phyloP scores from a whole-genome alignment of 805 yeast genomes.

The Sugiyamaella americana region DNA sequence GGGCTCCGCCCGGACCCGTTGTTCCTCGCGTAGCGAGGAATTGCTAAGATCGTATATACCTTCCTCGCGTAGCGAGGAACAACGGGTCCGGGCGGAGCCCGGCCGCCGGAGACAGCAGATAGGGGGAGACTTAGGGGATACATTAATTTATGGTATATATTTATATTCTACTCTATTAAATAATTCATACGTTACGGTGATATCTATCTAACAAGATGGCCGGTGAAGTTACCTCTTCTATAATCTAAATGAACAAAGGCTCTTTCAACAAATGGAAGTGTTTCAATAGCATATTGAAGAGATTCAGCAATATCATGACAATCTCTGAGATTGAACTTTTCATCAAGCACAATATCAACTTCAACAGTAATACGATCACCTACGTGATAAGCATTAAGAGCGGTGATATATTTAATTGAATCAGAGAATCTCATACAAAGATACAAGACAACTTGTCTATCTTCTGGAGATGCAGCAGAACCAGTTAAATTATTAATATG shows the following conservation, averaged over 20 bases:
- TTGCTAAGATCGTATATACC: too few relatives aligned
- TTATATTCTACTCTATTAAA: too few relatives aligned
- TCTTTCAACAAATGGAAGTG: slow-evolving; percentile 69
- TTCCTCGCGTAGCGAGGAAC: too few relatives aligned
- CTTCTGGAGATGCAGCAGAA: slow-evolving; percentile 55
- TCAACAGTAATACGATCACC: slow-evolving; percentile 75
- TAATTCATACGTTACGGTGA: background rate
- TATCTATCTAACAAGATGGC: slow-evolving; percentile 26
- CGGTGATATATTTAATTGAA: slow-evolving; percentile 56
- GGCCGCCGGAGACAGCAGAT: too few relatives aligned
- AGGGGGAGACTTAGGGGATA: too few relatives aligned
- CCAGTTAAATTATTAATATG: slow-evolving; percentile 75
- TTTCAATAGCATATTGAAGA: slow-evolving; percentile 71
- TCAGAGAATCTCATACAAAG: slow-evolving; percentile 64
- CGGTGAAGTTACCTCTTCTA: slow-evolving; percentile 34
- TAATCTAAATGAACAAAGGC: slow-evolving; percentile 73
- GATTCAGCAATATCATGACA: slow-evolving; percentile 79
- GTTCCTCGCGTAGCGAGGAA: too few relatives aligned
- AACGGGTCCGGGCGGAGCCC: too few relatives aligned
- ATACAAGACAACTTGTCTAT: slow-evolving; percentile 61
- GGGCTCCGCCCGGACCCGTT: background rate
- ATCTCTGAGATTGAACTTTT: slow-evolving; percentile 50
- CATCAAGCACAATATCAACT: slow-evolving; percentile 60
- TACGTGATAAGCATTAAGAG: slow-evolving; percentile 66
- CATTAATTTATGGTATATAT: too few relatives aligned